Base-by-base conservation (phyloP, 176 grass and related monocot genomes). In the Tuctoria greenei region DNA sequence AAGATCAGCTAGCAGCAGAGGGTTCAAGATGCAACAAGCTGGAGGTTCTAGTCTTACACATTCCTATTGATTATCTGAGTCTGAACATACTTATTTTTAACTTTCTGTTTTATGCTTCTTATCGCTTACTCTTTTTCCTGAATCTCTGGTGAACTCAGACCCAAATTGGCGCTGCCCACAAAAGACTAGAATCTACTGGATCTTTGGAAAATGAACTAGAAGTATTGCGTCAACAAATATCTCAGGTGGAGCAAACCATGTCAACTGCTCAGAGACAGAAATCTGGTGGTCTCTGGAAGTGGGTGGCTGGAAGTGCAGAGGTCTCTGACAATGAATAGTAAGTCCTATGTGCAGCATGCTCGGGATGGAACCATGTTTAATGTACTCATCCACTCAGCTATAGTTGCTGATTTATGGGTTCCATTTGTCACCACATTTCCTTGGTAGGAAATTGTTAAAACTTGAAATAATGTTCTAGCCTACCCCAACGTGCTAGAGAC, bases 271-370 rank as follows among this genome's bases (percentile, higher is more conserved):
- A 92, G 34, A 85, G 74, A 35, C 79, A 86, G 70, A 87, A 63
- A 81, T 92, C 91, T 47, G 82, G 95, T 18, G 91, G 94, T 41
- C 87, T 98, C 31, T 94, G 91, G 95, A 85, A 98, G 65, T 98
- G 91, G 95, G 79, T 92, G 84, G 78, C 88, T 40, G 85, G 95
- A 67, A 84, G 81, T 81, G 46, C 86, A 26, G 75, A 92, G 52
- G 77, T 71, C 51, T 85, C 80, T 20, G 89, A 90, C 0, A 61
- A 69, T 80, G 79, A 94, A 98, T 77, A 77, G 90, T 94, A 90
- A 80, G 66, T 84, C 56, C 17, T 64, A 57, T 40, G 20, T 28
- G 69, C 64, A 45, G 61, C 26, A 69, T 75, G 11, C 69, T 75
- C 21, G 24, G 60, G 28, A 61, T 52, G 52, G 42, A 54, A 60